phyloP scores from a whole-genome alignment of 2,329 filamentous ascomycete species.

The Emergomyces pasteurianus region DNA sequence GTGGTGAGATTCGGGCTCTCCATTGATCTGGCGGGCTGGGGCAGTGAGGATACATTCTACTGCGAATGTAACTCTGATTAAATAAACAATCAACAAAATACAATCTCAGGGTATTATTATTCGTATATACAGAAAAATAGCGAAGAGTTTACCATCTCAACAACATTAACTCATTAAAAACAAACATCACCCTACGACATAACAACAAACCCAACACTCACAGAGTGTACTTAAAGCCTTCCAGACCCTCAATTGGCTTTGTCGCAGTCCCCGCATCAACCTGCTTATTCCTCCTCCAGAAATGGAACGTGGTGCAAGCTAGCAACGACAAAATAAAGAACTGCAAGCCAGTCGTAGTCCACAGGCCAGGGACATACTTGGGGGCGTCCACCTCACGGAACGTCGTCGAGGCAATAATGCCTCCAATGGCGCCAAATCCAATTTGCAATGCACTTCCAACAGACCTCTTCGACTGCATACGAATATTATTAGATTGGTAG shows the following conservation, averaged over 20 bases:
- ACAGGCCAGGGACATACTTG: constrained; percentile 6
- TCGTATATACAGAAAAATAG: background rate
- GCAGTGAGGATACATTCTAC: too few relatives aligned
- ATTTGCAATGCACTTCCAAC: constrained; percentile 62
- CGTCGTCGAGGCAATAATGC: constrained; percentile 57
- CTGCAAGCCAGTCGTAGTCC: background rate
- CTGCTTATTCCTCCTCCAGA: constrained; percentile 2
- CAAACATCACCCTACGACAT: background rate
- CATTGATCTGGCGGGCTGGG: too few relatives aligned
- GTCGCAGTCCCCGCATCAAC: background rate
- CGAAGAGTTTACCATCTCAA: background rate
- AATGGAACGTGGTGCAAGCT: background rate
- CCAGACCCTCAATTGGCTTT: constrained; percentile 4
- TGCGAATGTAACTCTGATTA: background rate
- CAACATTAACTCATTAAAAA: background rate
- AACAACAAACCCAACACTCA: background rate
- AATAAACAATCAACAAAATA: background rate
- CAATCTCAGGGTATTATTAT: background rate
- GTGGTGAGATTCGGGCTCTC: too few relatives aligned
- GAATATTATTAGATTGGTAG: constrained; percentile 71
- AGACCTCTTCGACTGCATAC: constrained; percentile 62
- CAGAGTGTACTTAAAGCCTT: constrained; percentile 1
- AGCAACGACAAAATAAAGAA: background rate
- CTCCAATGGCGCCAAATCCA: constrained; percentile 59
- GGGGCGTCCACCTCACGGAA: constrained; percentile 36